A percentile compares a stretch with the other conserved stretches of the same genome.
These are phyloP conservation scores for Chaetomium olivaceum DNA, from an alignment of 2,329 filamentous ascomycete species.

Conservation along the genomic window DNA sequence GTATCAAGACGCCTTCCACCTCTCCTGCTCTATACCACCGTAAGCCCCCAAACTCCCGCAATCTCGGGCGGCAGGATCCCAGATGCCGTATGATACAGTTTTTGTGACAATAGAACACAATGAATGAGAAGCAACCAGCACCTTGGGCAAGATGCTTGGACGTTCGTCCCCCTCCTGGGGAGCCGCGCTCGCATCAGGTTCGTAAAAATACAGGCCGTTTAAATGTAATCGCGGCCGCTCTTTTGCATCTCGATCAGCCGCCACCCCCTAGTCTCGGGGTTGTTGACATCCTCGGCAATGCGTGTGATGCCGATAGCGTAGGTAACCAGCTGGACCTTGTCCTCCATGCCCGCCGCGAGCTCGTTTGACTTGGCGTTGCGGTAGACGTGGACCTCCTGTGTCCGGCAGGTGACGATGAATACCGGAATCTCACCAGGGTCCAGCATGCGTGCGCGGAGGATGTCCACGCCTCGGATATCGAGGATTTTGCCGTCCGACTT, in stretches of 20 bases:
- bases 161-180: not conserved
- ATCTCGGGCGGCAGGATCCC: constrained; percentile 23
- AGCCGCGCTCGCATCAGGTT: constrained; percentile 1
- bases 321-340: constrained; percentile 96
- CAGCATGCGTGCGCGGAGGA: constrained; percentile 75
- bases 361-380: constrained; percentile 85
- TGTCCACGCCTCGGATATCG: constrained; percentile 92
- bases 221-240: constrained; percentile 84
- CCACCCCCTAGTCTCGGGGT: constrained; percentile 96
- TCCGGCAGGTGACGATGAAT: constrained; percentile 94
- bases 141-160: constrained; percentile 5
- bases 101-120: constrained; percentile 25
- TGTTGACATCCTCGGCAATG: constrained; percentile 92
- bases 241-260: constrained; percentile 98
- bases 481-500: constrained; percentile 94
- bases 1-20: constrained; percentile 31
- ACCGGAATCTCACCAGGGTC: constrained; percentile 89
- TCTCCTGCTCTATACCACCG: constrained; percentile 25
- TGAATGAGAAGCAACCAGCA: constrained; percentile 12
- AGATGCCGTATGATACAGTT: constrained; percentile 32
- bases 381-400: constrained; percentile 97
- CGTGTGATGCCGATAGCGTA: constrained; percentile 97
- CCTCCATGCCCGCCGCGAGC: constrained; percentile 95
- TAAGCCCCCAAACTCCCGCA: constrained; percentile 24
- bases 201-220: constrained; percentile 32